A percentile compares a stretch with the other conserved stretches of the same genome.
phyloP scores from a whole-genome alignment of 805 yeast species.

The Cyberlindnera amylophila region DNA sequence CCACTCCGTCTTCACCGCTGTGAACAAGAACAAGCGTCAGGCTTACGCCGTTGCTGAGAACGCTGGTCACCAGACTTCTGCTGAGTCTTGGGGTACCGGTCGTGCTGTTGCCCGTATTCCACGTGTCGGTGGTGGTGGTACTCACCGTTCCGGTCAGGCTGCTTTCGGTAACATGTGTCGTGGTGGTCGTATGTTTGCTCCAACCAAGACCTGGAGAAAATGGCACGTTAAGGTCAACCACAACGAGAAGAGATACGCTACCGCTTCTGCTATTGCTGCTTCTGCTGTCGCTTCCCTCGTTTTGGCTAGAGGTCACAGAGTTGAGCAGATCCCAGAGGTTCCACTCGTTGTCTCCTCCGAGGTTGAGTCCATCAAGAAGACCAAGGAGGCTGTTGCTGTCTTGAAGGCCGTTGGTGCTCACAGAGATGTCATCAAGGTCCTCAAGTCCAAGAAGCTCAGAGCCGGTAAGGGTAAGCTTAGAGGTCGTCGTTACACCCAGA shows the following conservation, averaged over 20 bases:
- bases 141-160: slow-evolving; percentile 99
- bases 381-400: slow-evolving; percentile 98
- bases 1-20: slow-evolving; percentile 97
- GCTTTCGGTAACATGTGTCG: slow-evolving; percentile 99
- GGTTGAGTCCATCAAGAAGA: slow-evolving; percentile 88
- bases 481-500: slow-evolving; percentile 99
- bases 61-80: slow-evolving; percentile 99
- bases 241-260: slow-evolving; percentile 99
- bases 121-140: slow-evolving; percentile 99
- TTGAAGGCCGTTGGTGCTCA: slow-evolving; percentile 98
- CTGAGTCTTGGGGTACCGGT: slow-evolving; percentile 99
- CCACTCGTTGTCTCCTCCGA: slow-evolving; percentile 96
- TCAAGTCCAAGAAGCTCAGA: slow-evolving; percentile 97
- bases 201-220: slow-evolving; percentile 99
- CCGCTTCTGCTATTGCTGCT: slow-evolving; percentile 99
- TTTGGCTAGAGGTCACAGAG: slow-evolving; percentile 99
- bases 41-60: slow-evolving; percentile 99
- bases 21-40: slow-evolving; percentile 99
- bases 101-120: slow-evolving; percentile 99
- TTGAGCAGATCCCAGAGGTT: slow-evolving; percentile 96
- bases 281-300: slow-evolving; percentile 97
- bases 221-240: slow-evolving; percentile 99
- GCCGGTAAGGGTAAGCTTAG: slow-evolving; percentile 99
- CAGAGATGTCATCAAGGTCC: slow-evolving; percentile 95
- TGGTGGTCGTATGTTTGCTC: slow-evolving; percentile 99